Evolutionary conservation across 805 yeast genomes (phyloP), one percentile per base, ranked within the genome.

Genomic region (Helenozyma rhizophorensis): DNA sequence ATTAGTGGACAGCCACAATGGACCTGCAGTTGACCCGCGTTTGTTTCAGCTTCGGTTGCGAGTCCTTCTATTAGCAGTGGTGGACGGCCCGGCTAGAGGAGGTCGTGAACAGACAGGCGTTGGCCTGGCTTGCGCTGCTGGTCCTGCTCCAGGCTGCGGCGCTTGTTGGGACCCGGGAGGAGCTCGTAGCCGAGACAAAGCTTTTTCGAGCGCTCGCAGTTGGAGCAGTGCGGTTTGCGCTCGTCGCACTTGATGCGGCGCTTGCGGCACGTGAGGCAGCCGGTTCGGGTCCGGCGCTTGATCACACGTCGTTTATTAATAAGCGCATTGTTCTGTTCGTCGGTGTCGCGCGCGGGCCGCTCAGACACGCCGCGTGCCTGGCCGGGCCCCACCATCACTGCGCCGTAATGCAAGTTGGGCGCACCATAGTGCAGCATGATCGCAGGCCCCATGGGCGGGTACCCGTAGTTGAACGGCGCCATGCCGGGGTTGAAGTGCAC

Each of bases 211-310:
- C 80, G 70, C 44, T 76, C 79, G 52, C 89, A 82, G 48, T 82
- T 81, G 45, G 62, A 65, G 52, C 89, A 82, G 36, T 70, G 65
- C 1, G 88, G 87, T 47, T 77, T 80, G 30, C 79, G 56, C 59
- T 82, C 89, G 55, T 82, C 89, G 56, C 89, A 82, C 58, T 81
- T 81, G 48, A 81, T 78, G 27, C 88, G 62, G 40, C 88, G 60
- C 50, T 76, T 72, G 21, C 88, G 67, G 52, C 89, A 82, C 1
- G 89, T 82, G 35, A 80, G 56, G 53, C 89, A 82, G 2, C 90
- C 90, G 0, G 88, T 80, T 48, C 83, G 65, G 2, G 88, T 82
- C 32, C 89, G 63, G 28, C 80, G 62, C 47, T 78, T 72, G 39
- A 75, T 67, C 40, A 69, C 65, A 29, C 74, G 53, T 30, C 72